These are phyloP conservation scores for Adansonia madagascariensis DNA, from an alignment of 441 rosid genomes.

Conservation along the genomic window DNA sequence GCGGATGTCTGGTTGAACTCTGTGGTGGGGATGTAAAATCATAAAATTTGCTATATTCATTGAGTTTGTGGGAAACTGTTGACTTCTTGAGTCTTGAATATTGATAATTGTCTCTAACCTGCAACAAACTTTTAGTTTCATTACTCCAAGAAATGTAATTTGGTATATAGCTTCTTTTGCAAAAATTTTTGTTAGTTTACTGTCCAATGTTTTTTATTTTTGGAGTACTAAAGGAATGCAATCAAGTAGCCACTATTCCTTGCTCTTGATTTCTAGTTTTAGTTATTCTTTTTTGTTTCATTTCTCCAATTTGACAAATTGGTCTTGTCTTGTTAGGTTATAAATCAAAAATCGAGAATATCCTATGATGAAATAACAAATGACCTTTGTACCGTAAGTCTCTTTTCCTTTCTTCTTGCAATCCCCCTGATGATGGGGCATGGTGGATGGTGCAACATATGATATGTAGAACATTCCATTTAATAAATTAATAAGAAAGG, in stretches of 20 bases:
- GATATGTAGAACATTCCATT: neutral
- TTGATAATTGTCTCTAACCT: neutral
- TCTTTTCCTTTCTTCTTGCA: constrained; percentile 31
- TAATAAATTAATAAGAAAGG: neutral
- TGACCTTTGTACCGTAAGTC: constrained; percentile 88
- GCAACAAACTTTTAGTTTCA: neutral
- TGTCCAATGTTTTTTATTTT: neutral
- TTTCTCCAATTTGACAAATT: neutral
- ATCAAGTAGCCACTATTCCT: neutral
- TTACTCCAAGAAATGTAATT: neutral
- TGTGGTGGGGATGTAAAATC: neutral
- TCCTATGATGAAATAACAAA: constrained; percentile 89
- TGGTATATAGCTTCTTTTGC: neutral
- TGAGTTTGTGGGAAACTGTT: neutral
- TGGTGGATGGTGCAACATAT: neutral
- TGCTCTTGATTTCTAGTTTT: neutral
- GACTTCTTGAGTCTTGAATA: neutral
- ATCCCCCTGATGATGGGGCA: neutral
- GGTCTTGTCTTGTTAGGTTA: constrained; percentile 57
- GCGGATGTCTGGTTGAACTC: neutral
- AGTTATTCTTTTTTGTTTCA: neutral
- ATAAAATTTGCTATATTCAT: neutral
- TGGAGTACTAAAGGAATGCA: neutral
- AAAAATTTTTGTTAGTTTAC: neutral
- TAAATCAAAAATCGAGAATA: constrained; percentile 88